phyloP scores from a whole-genome alignment of 192 early-diverging fungal genomes.

The Lunasporangiospora selenospora region DNA sequence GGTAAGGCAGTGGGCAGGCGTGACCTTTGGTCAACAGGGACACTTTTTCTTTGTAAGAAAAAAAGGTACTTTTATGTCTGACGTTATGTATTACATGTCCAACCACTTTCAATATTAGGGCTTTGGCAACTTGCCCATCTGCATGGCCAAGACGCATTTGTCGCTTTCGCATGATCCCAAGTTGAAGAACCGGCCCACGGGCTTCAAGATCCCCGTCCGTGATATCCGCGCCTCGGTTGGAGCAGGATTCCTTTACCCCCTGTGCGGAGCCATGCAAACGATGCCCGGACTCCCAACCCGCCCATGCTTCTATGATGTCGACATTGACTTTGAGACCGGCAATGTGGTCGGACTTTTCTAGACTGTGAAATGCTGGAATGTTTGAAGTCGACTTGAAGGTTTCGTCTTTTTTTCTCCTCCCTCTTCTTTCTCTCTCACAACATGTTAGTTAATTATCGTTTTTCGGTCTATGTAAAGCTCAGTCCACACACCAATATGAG shows the following conservation, averaged over 20 bases:
- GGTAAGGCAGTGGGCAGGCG: no score
- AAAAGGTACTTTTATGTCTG: not conserved
- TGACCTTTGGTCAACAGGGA: no score
- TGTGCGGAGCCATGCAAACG: conserved; percentile 96
- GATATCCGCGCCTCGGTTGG: conserved; percentile 96
- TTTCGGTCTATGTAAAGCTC: no score
- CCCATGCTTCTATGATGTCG: conserved; percentile 96
- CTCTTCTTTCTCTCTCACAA: no score
- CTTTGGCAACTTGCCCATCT: conserved; percentile 90
- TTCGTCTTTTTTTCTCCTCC: no score
- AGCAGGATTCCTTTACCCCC: conserved; percentile 97
- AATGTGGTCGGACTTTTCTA: conserved; percentile 91
- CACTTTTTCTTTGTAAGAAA: not conserved
- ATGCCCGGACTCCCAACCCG: conserved; percentile 98
- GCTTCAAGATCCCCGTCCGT: conserved; percentile 92
- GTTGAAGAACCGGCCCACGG: conserved; percentile 91
- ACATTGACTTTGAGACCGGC: conserved; percentile 86
- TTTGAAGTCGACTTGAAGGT: no score
- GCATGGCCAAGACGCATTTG: conserved; percentile 99
- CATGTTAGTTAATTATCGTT: no score
- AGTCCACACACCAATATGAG: no score
- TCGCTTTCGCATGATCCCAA: conserved; percentile 92
- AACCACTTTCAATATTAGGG: conserved; percentile 54
- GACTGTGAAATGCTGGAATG: no score
- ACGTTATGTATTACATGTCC: conserved; percentile 1